These are phyloP conservation scores for Hanseniaspora hatyaiensis DNA, from an alignment of 805 yeast genomes.

Conservation along the genomic window DNA sequence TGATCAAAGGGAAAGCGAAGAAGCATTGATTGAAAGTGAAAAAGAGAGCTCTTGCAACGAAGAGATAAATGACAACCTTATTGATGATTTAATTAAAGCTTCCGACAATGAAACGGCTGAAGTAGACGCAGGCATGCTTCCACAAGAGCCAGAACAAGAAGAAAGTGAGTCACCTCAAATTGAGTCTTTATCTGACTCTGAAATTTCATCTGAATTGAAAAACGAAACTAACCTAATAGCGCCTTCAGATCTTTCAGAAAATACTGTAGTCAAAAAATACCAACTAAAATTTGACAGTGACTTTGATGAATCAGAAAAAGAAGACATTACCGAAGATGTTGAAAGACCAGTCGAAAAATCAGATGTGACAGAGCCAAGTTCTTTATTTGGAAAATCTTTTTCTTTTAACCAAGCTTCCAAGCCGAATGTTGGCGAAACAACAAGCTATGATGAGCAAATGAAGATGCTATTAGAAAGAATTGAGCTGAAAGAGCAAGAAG, in stretches of 20 bases:
- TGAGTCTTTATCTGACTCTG: too few species aligned
- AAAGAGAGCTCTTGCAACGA: background rate
- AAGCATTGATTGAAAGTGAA: background rate
- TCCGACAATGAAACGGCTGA: slow-evolving; percentile 9
- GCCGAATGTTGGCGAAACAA: background rate
- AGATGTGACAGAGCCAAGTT: background rate
- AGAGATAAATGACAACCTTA: slow-evolving; percentile 3
- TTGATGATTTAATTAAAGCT: slow-evolving; percentile 20
- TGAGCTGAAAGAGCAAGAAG: background rate
- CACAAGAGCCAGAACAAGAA: too few species aligned
- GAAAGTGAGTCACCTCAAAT: too few species aligned
- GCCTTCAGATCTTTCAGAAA: too few species aligned
- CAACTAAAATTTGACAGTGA: slow-evolving; percentile 4
- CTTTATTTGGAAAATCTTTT: background rate
- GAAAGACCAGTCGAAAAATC: background rate
- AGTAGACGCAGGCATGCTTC: too few species aligned
- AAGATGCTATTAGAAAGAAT: background rate
- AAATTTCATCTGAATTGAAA: background rate
- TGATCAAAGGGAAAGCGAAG: background rate
- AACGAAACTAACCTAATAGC: too few species aligned
- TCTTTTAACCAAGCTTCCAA: slow-evolving; percentile 1
- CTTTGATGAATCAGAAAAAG: background rate
- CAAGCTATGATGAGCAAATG: background rate
- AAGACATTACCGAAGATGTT: background rate
- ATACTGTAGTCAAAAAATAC: background rate